Evolutionary conservation across 345 rosid genomes (phyloP).

Genomic region (Salix udensis): DNA sequence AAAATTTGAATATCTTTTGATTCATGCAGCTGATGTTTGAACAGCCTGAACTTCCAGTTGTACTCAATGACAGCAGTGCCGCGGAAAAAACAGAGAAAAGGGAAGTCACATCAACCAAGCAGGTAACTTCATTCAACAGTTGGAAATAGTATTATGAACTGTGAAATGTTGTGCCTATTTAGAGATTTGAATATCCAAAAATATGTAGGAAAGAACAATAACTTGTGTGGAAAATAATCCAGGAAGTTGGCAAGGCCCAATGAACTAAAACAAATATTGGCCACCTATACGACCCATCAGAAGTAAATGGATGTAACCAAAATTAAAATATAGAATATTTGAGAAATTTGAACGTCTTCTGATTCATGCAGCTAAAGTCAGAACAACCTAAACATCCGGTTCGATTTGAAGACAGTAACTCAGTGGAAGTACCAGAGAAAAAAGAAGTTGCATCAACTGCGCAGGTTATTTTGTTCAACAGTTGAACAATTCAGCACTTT

Average conservation of each 20-base stretch:
- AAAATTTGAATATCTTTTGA: neutral
- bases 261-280: neutral
- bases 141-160: neutral
- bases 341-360: neutral
- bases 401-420: neutral
- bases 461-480: slow-evolving; percentile 1
- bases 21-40: slow-evolving; percentile 5
- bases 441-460: slow-evolving; percentile 3
- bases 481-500: neutral
- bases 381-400: neutral
- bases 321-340: neutral
- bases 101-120: slow-evolving; percentile 2
- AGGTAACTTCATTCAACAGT: slow-evolving; percentile 9
- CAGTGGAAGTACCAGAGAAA: slow-evolving; percentile 15
- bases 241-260: neutral
- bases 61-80: neutral
- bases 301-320: too few species aligned
- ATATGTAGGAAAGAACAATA: neutral
- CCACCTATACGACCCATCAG: too few species aligned
- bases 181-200: neutral
- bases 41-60: neutral
- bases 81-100: slow-evolving; percentile 15
- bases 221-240: neutral
- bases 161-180: neutral
- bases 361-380: neutral